A percentile compares a stretch with the other conserved stretches of the same genome.
These are phyloP conservation scores for Aspergillus indologenus DNA, from an alignment of 495 filamentous ascomycete species.

Conservation along the genomic window DNA sequence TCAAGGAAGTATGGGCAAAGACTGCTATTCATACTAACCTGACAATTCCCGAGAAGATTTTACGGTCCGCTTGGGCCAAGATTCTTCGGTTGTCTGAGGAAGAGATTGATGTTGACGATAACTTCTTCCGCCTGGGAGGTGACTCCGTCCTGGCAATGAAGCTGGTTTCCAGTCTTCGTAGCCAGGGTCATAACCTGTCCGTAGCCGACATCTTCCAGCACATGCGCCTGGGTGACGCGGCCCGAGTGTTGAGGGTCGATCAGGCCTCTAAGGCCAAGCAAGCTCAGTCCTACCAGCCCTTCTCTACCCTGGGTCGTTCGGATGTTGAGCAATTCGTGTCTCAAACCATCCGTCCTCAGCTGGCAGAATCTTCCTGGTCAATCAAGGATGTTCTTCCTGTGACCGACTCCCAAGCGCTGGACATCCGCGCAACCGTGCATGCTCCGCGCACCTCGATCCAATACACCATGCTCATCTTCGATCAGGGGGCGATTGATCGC, in stretches of 20 bases:
- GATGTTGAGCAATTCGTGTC: slow-evolving; percentile 29
- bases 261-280: slow-evolving; percentile 16
- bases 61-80: slow-evolving; percentile 45
- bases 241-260: slow-evolving; percentile 29
- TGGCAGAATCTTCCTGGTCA: slow-evolving; percentile 29
- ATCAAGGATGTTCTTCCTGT: slow-evolving; percentile 34
- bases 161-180: slow-evolving; percentile 36
- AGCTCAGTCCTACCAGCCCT: slow-evolving; percentile 27
- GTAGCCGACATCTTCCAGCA: slow-evolving; percentile 49
- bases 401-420: slow-evolving; percentile 43
- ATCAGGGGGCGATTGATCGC: slow-evolving; percentile 23
- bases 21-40: slow-evolving; percentile 21
- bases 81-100: slow-evolving; percentile 36
- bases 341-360: slow-evolving; percentile 25
- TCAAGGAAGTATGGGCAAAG: slow-evolving; percentile 26
- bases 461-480: slow-evolving; percentile 44
- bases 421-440: slow-evolving; percentile 50
- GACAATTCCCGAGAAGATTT: slow-evolving; percentile 33
- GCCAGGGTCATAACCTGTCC: slow-evolving; percentile 31
- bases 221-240: slow-evolving; percentile 41
- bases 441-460: slow-evolving; percentile 43
- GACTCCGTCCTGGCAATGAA: slow-evolving; percentile 49
- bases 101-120: slow-evolving; percentile 42
- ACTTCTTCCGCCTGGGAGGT: slow-evolving; percentile 48
- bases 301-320: slow-evolving; percentile 34